phyloP scores from a whole-genome alignment of 2,329 filamentous ascomycete genomes.

The Dothideomycetes sp. region DNA sequence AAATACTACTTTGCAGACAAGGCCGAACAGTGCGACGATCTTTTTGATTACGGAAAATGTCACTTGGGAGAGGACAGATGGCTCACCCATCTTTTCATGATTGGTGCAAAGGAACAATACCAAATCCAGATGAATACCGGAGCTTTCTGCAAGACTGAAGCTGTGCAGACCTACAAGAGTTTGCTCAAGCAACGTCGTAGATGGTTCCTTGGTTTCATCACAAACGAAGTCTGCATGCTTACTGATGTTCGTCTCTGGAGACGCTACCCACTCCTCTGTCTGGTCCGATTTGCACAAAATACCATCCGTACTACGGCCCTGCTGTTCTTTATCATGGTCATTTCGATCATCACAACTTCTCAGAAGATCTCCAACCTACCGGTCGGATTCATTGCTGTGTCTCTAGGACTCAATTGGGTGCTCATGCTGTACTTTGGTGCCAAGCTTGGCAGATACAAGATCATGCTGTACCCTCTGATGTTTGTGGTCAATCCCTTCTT shows the following conservation, averaged over 20 bases:
- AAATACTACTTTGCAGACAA: conserved; percentile 98
- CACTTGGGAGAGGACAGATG: conserved; percentile 93
- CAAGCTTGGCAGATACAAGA: conserved; percentile 80
- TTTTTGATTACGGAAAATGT: conserved; percentile 94
- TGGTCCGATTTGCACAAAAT: conserved; percentile 90
- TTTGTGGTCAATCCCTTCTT: conserved; percentile 92
- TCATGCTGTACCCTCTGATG: conserved; percentile 92
- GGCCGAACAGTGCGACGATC: conserved; percentile 85
- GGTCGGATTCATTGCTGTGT: conserved; percentile 87
- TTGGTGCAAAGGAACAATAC: conserved; percentile 82
- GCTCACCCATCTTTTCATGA: conserved; percentile 98
- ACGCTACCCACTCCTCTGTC: conserved; percentile 74
- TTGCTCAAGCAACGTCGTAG: conserved; percentile 88
- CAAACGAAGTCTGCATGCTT: conserved; percentile 96
- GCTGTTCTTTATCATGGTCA: conserved; percentile 85
- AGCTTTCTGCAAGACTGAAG: conserved; percentile 97
- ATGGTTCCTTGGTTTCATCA: conserved; percentile 97
- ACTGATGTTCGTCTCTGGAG: conserved; percentile 89
- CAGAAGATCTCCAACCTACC: conserved; percentile 71
- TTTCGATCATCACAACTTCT: conserved; percentile 77
- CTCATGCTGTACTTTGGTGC: conserved; percentile 94
- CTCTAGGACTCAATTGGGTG: conserved; percentile 83
- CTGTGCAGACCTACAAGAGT: conserved; percentile 76
- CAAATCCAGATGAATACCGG: conserved; percentile 98
- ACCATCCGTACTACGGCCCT: conserved; percentile 90